phyloP scores from a whole-genome alignment of 345 rosid genomes.

The Firmiana major region DNA sequence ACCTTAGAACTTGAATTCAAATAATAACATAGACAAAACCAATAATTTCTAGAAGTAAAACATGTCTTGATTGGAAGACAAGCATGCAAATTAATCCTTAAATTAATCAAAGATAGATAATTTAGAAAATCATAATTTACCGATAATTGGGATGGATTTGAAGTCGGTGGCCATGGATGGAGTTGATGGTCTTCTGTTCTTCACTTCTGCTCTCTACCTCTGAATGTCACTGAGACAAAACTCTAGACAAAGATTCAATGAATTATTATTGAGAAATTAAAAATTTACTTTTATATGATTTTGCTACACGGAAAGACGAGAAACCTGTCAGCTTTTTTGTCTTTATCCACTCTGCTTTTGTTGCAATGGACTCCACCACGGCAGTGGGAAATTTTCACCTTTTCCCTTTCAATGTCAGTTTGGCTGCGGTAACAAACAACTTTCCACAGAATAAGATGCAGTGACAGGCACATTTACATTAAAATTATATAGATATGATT shows the following conservation, averaged over 20 bases:
- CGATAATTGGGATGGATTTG: slow-evolving; percentile 57
- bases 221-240: not conserved
- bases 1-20: not conserved
- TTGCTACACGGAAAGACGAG: not conserved
- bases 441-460: no score
- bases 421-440: no score
- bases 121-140: slow-evolving; percentile 17
- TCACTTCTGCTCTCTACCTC: not conserved
- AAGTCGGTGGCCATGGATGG: slow-evolving; percentile 56
- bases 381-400: no score
- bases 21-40: not conserved
- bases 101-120: not conserved
- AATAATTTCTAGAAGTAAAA: not conserved
- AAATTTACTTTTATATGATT: no score
- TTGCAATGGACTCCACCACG: no score
- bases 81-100: not conserved
- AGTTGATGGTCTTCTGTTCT: not conserved
- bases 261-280: no score
- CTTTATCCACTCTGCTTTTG: no score
- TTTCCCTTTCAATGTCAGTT: no score
- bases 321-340: no score
- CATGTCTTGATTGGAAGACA: not conserved
- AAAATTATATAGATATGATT: no score
- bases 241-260: not conserved
- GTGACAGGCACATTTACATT: no score